Conservation (phyloP, 805 yeast species). For the Zygosaccharomyces bailii region DNA sequence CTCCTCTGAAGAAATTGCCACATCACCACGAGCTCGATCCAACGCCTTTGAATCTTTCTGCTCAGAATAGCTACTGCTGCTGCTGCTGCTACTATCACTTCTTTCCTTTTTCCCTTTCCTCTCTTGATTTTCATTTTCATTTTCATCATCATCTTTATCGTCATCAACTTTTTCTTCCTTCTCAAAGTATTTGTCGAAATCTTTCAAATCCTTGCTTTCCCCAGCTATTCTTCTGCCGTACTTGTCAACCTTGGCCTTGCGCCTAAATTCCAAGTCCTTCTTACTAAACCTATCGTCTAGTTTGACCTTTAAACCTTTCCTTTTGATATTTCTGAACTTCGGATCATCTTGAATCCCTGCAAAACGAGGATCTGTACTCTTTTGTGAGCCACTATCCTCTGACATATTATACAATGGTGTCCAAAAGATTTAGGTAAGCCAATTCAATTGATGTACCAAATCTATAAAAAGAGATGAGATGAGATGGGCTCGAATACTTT, state of each 20-base stretch:
- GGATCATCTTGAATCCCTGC: constrained; percentile 81
- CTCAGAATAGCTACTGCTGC: neutral
- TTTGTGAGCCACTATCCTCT: constrained; percentile 29
- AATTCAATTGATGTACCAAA: too few species aligned
- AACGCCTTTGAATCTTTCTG: constrained; percentile 17
- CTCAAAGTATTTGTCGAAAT: constrained; percentile 65
- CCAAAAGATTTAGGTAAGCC: too few species aligned
- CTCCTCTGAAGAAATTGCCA: constrained; percentile 44
- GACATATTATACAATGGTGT: too few species aligned
- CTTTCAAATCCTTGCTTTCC: constrained; percentile 41
- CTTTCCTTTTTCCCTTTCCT: too few species aligned
- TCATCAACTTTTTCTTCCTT: constrained; percentile 35
- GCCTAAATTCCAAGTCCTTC: constrained; percentile 54
- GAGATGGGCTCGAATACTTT: constrained; percentile 26
- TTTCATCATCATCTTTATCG: constrained; percentile 18
- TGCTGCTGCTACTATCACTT: neutral
- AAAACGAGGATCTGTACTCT: constrained; percentile 71
- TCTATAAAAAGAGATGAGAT: constrained; percentile 1
- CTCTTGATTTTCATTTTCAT: constrained; percentile 22
- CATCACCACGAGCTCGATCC: constrained; percentile 71
- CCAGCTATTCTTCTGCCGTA: constrained; percentile 73
- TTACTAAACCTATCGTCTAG: constrained; percentile 84
- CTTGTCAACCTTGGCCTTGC: constrained; percentile 66
- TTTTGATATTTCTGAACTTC: constrained; percentile 71
- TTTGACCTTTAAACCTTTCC: constrained; percentile 65